phyloP scores from a whole-genome alignment of 495 filamentous ascomycete species.

The Daldinia concentrica region DNA sequence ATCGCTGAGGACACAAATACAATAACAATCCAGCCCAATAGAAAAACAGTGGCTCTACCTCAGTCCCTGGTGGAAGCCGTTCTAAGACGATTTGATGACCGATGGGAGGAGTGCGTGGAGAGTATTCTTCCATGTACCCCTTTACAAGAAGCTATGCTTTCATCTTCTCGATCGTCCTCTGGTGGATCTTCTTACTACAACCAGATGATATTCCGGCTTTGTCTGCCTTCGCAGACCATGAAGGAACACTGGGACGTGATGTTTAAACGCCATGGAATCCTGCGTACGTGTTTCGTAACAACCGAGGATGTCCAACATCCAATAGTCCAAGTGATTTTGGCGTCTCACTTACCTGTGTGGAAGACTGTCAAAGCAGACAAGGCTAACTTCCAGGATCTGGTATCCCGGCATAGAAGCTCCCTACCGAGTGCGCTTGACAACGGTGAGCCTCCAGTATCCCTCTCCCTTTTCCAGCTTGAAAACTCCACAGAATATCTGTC shows the following conservation, averaged over 20 bases:
- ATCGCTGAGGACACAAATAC: constrained; percentile 11
- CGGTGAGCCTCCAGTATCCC: constrained; percentile 49
- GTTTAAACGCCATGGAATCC: constrained; percentile 66
- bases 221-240: constrained; percentile 36
- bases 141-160: constrained; percentile 83
- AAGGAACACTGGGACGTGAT: constrained; percentile 60
- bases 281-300: constrained; percentile 69
- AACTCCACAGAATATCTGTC: constrained; percentile 56
- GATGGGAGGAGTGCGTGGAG: constrained; percentile 52
- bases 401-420: constrained; percentile 38
- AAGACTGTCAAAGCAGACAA: constrained; percentile 33
- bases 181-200: constrained; percentile 54
- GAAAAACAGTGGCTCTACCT: constrained; percentile 47
- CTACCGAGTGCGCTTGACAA: constrained; percentile 47
- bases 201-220: constrained; percentile 53
- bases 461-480: constrained; percentile 44
- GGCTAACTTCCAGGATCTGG: constrained; percentile 31
- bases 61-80: constrained; percentile 48
- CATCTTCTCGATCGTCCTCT: constrained; percentile 47
- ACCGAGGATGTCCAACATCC: constrained; percentile 61
- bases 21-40: background rate
- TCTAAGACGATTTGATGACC: constrained; percentile 42
- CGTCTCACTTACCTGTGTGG: constrained; percentile 47
- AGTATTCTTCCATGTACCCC: constrained; percentile 79
- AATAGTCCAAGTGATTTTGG: constrained; percentile 67